Conservation (phyloP, 176 grass and related monocot species). For the Oryza punctata region DNA sequence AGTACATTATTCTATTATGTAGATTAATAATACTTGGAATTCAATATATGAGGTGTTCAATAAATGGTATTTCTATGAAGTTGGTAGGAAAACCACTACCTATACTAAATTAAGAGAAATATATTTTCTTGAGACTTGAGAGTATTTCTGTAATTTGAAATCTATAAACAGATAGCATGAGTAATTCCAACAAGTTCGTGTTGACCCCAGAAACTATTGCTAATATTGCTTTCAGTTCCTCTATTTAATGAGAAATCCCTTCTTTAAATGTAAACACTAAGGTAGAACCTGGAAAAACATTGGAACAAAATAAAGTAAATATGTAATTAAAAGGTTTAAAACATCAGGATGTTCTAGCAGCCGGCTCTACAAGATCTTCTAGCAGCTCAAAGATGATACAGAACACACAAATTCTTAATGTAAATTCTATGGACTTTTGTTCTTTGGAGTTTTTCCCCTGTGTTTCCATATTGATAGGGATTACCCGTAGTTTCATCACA, state of each 20-base stretch:
- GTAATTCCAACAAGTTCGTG: background rate
- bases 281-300: background rate
- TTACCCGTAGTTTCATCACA: background rate
- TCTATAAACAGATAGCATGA: background rate
- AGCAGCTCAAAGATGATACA: background rate
- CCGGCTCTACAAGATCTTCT: background rate
- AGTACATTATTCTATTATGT: conserved; percentile 32
- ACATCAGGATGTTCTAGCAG: background rate
- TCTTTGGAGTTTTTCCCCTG: background rate
- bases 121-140: background rate
- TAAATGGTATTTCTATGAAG: background rate
- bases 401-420: background rate
- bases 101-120: background rate
- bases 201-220: background rate
- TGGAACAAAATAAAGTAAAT: background rate
- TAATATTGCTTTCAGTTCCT: conserved; percentile 5
- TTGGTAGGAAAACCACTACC: background rate
- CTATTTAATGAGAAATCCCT: background rate
- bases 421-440: background rate
- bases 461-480: background rate
- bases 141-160: background rate
- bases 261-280: background rate
- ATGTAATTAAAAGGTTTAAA: background rate
- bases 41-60: background rate
- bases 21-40: background rate